phyloP scores from a whole-genome alignment of 208 protist species.

The Entamoeba invadens region DNA sequence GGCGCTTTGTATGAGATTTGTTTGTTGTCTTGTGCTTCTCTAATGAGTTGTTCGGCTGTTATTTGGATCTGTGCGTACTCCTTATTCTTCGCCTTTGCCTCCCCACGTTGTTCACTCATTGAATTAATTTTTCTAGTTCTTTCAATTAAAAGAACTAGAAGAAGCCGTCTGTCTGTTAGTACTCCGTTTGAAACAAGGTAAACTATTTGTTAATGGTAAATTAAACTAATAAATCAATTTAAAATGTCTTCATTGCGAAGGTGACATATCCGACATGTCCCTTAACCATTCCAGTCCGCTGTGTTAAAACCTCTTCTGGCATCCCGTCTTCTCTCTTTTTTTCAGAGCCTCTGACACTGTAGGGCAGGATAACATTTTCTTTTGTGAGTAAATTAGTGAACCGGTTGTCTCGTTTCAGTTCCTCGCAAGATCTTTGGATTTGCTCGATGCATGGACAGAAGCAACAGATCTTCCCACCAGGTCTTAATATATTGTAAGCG shows the following conservation, averaged over 20 bases:
- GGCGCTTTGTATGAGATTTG: neutral
- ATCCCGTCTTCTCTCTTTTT: neutral
- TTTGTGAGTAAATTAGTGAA: neutral
- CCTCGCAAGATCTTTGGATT: constrained; percentile 33
- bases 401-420: neutral
- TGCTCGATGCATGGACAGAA: constrained; percentile 57
- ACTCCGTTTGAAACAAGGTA: too few species aligned
- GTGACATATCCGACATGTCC: neutral
- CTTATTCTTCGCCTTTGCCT: neutral
- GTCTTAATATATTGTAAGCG: constrained; percentile 31
- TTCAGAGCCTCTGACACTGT: neutral
- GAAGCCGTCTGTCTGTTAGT: too few species aligned
- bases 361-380: neutral
- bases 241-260: neutral
- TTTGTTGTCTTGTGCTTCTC: neutral
- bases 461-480: constrained; percentile 43
- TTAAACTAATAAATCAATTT: neutral
- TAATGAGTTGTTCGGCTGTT: neutral
- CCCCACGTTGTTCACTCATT: neutral
- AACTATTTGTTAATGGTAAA: too few species aligned
- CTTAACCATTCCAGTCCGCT: neutral
- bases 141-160: neutral
- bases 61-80: neutral
- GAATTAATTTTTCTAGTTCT: neutral
- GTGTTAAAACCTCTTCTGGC: neutral